A percentile compares a stretch with the other conserved stretches of the same genome.
These are phyloP conservation scores for Blastobotrys indianensis DNA, from an alignment of 1,139 yeast species.

Conservation along the genomic window DNA sequence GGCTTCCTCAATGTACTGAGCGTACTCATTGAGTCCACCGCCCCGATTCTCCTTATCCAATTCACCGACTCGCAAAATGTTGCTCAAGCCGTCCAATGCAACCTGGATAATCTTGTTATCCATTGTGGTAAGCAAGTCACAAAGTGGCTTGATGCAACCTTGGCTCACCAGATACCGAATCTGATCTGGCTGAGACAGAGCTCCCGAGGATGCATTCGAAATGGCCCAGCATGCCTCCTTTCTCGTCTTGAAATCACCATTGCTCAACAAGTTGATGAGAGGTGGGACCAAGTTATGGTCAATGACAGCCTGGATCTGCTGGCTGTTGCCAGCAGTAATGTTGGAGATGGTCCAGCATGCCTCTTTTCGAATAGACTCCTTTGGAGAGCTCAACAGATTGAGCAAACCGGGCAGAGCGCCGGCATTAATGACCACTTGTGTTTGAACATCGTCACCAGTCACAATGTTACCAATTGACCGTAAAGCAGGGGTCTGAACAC, in stretches of 20 bases:
- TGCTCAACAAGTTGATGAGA: constrained; percentile 68
- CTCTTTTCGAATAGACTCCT: constrained; percentile 91
- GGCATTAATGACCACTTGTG: constrained; percentile 89
- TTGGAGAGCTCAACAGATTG: constrained; percentile 72
- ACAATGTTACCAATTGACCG: constrained; percentile 98
- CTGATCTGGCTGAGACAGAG: constrained; percentile 85
- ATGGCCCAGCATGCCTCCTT: constrained; percentile 99
- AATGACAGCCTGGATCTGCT: constrained; percentile 94
- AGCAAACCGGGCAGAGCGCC: constrained; percentile 86
- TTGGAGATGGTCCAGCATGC: constrained; percentile 99
- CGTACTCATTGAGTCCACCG: constrained; percentile 70
- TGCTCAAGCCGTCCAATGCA: constrained; percentile 90
- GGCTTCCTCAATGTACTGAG: constrained; percentile 91
- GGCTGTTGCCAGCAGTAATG: constrained; percentile 94
- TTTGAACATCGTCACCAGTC: constrained; percentile 92
- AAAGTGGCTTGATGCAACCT: constrained; percentile 95
- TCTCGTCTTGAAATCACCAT: constrained; percentile 91
- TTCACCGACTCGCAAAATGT: constrained; percentile 91
- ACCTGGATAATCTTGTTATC: constrained; percentile 93
- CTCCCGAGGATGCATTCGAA: constrained; percentile 96
- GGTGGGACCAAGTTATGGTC: constrained; percentile 93
- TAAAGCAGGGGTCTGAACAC: constrained; percentile 94
- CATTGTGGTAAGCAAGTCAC: constrained; percentile 82
- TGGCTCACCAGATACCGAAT: constrained; percentile 86
- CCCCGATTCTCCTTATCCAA: constrained; percentile 77